Conservation (phyloP, 805 yeast genomes). For the Blastobotrys americana region DNA sequence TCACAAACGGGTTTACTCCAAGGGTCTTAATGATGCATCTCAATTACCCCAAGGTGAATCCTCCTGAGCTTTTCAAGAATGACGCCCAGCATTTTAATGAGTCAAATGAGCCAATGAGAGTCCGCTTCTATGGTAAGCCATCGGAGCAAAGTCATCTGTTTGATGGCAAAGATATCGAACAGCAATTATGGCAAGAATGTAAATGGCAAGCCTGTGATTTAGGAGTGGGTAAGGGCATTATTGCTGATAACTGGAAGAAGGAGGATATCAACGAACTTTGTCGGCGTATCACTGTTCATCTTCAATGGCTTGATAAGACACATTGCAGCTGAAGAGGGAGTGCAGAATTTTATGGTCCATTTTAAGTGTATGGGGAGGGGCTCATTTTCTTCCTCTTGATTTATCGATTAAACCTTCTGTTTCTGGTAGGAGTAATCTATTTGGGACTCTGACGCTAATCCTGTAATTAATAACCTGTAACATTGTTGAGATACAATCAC, state of each 20-base stretch:
- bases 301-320: constrained; percentile 7
- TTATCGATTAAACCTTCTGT: too few relatives aligned
- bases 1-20: constrained; percentile 9
- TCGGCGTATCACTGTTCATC: constrained; percentile 7
- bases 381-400: too few relatives aligned
- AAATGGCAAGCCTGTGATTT: constrained; percentile 15
- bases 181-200: constrained; percentile 15
- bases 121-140: constrained; percentile 51
- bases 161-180: constrained; percentile 11
- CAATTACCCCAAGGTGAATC: constrained; percentile 60
- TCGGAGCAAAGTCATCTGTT: constrained; percentile 3
- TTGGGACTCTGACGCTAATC: too few relatives aligned
- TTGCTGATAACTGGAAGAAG: constrained; percentile 16
- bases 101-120: constrained; percentile 36
- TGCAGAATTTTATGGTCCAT: too few relatives aligned
- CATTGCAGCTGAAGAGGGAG: constrained; percentile 3
- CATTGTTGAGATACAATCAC: too few relatives aligned
- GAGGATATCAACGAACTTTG: constrained; percentile 9
- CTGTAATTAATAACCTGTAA: too few relatives aligned
- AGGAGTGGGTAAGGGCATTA: constrained; percentile 2
- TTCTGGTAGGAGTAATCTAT: too few relatives aligned
- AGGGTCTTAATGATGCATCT: constrained; percentile 49
- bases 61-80: constrained; percentile 40
- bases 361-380: too few relatives aligned
- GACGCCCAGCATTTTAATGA: constrained; percentile 36